phyloP scores from a whole-genome alignment of 1,284 basidiomycete species.

The Trametes polyzona region DNA sequence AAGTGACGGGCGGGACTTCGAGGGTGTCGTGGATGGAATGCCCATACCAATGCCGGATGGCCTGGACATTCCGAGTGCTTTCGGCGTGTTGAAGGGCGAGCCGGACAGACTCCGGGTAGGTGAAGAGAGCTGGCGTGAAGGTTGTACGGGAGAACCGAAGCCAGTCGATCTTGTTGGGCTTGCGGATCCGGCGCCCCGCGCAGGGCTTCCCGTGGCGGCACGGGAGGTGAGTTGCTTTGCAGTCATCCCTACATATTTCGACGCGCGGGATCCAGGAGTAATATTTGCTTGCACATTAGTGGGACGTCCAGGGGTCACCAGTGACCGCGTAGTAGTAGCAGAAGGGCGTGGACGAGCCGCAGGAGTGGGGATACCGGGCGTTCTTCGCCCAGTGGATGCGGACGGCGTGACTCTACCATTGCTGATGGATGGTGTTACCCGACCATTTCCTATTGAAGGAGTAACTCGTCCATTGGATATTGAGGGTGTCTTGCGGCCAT shows the following conservation, averaged over 20 bases:
- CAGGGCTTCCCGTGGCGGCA: conserved; percentile 39
- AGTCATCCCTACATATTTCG: conserved; percentile 82
- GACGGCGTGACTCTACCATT: conserved; percentile 45
- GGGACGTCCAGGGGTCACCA: conserved; percentile 27
- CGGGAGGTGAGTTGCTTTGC: conserved; percentile 74
- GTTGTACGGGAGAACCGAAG: conserved; percentile 34
- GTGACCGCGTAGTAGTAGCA: conserved; percentile 13
- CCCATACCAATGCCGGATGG: conserved; percentile 42
- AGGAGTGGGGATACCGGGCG: conserved; percentile 33
- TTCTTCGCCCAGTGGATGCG: conserved; percentile 33
- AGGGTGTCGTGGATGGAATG: conserved; percentile 45
- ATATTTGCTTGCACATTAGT: conserved; percentile 44
- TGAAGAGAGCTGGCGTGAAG: conserved; percentile 35
- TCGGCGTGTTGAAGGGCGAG: conserved; percentile 70
- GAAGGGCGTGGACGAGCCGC: conserved; percentile 27
- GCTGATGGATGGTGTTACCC: conserved; percentile 50
- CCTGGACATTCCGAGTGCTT: conserved; percentile 46
- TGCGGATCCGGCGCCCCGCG: conserved; percentile 26
- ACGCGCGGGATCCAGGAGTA: conserved; percentile 82
- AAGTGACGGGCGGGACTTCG: conserved; percentile 51
- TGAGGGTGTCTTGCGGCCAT: conserved; percentile 35
- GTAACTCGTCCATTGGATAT: conserved; percentile 24
- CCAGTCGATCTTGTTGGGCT: conserved; percentile 45
- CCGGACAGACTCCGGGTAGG: conserved; percentile 35
- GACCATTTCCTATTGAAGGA: conserved; percentile 47